Evolutionary conservation across 306 rosid genomes (phyloP).

Genomic region (Vigna radiata): DNA sequence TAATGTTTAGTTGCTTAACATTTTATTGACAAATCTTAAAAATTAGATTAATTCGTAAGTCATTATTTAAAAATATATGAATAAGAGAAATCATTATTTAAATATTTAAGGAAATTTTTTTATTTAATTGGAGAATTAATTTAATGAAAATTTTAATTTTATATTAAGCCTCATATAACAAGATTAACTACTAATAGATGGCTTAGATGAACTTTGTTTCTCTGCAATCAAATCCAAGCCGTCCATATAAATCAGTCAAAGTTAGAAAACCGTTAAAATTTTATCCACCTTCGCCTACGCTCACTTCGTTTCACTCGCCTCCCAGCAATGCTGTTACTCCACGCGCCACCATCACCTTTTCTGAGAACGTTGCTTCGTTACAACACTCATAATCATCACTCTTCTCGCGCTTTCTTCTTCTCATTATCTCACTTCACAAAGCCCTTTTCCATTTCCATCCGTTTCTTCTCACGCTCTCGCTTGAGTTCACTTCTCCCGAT

Average conservation of each 20-base stretch:
- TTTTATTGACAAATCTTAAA: no score
- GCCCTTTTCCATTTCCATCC: constrained; percentile 22
- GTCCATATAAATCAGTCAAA: constrained; percentile 2
- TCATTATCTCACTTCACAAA: constrained; percentile 10
- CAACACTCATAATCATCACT: constrained; percentile 6
- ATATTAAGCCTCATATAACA: not conserved
- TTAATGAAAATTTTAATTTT: no score
- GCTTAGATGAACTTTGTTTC: constrained; percentile 16
- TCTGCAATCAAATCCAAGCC: not conserved
- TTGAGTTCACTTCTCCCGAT: constrained; percentile 42
- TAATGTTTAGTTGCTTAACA: no score
- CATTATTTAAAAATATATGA: no score
- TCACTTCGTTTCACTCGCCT: constrained; percentile 9
- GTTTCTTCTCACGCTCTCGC: constrained; percentile 38
- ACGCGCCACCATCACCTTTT: constrained; percentile 48
- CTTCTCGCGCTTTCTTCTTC: constrained; percentile 20
- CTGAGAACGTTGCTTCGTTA: constrained; percentile 25
- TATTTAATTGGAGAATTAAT: not conserved
- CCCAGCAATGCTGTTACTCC: constrained; percentile 33
- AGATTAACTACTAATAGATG: not conserved
- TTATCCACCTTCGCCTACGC: constrained; percentile 2
- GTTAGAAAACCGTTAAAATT: not conserved
- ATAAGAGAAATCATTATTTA: no score
- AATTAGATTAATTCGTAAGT: no score
- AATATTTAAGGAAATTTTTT: no score